phyloP scores from a whole-genome alignment of 805 yeast genomes.

The Candida koratica region DNA sequence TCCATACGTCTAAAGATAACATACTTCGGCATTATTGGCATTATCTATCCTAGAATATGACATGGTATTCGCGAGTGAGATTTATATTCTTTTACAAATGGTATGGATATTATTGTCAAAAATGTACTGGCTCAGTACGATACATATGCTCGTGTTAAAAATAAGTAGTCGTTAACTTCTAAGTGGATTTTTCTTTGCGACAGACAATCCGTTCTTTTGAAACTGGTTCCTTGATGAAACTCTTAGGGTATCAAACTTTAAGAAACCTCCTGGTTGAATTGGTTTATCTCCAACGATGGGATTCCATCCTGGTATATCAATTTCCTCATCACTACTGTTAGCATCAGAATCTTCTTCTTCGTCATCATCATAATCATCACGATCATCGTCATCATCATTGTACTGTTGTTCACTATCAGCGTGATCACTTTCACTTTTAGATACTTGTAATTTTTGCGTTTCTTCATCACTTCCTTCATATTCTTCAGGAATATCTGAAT shows the following conservation, averaged over 20 bases:
- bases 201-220: conserved; percentile 3
- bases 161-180: conserved; percentile 7
- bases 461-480: background rate
- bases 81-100: background rate
- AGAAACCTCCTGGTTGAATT: conserved; percentile 14
- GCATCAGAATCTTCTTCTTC: background rate
- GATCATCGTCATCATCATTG: too few relatives aligned
- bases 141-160: too few relatives aligned
- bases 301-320: conserved; percentile 7
- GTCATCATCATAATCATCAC: background rate
- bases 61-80: background rate
- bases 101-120: too few relatives aligned
- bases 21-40: background rate
- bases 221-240: conserved; percentile 8
- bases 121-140: too few relatives aligned
- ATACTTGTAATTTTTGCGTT: too few relatives aligned
- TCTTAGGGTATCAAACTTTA: conserved; percentile 14
- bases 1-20: too few relatives aligned
- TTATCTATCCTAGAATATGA: conserved; percentile 7
- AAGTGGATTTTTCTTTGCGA: conserved; percentile 6
- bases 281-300: background rate
- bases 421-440: too few relatives aligned
- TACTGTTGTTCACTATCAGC: too few relatives aligned
- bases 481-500: conserved; percentile 2
- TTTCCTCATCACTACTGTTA: background rate